Percentiles rank a stretch among this genome's conserved stretches.
Evolutionary conservation across 2,329 filamentous ascomycete genomes (phyloP).

Genomic region (Hypomyces perniciosus): DNA sequence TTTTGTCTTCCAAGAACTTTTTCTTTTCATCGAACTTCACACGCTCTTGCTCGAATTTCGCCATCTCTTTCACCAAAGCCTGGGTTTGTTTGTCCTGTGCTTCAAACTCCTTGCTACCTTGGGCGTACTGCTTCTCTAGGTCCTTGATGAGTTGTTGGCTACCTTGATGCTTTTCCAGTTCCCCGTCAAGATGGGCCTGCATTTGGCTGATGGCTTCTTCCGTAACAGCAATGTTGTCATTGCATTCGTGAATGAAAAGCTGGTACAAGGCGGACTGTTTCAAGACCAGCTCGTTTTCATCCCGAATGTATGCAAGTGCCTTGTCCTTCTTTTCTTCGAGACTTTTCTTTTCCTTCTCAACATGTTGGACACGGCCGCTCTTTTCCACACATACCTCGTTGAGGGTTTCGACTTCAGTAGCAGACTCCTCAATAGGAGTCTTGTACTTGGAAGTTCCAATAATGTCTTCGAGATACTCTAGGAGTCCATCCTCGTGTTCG

Average conservation of each 20-base stretch:
- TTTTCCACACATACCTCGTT: constrained; percentile 97
- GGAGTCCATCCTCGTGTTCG: constrained; percentile 90
- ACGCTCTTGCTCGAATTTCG: constrained; percentile 89
- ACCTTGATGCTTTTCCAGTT: constrained; percentile 87
- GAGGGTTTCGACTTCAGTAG: constrained; percentile 79
- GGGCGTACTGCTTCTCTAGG: constrained; percentile 77
- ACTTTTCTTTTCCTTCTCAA: constrained; percentile 91
- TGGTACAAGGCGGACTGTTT: constrained; percentile 94
- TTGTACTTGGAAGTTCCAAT: constrained; percentile 99
- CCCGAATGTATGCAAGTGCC: constrained; percentile 78
- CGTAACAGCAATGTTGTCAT: constrained; percentile 81
- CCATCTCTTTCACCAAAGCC: constrained; percentile 73
- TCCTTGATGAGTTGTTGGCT: constrained; percentile 86
- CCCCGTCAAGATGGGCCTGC: constrained; percentile 76
- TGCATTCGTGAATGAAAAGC: constrained; percentile 80
- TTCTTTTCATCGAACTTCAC: constrained; percentile 98
- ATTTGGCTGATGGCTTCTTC: constrained; percentile 88
- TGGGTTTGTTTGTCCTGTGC: constrained; percentile 76
- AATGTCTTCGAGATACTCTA: constrained; percentile 97
- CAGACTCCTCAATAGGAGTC: constrained; percentile 89
- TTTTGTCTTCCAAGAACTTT: constrained; percentile 86
- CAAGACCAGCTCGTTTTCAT: constrained; percentile 85
- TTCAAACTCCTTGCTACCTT: constrained; percentile 77
- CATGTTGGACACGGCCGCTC: constrained; percentile 89
- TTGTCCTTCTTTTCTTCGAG: constrained; percentile 97